Evolutionary conservation across 2,329 filamentous ascomycete genomes (phyloP), one percentile per base, ranked within the genome.

Genomic region (Plectosphaerella cucumerina): DNA sequence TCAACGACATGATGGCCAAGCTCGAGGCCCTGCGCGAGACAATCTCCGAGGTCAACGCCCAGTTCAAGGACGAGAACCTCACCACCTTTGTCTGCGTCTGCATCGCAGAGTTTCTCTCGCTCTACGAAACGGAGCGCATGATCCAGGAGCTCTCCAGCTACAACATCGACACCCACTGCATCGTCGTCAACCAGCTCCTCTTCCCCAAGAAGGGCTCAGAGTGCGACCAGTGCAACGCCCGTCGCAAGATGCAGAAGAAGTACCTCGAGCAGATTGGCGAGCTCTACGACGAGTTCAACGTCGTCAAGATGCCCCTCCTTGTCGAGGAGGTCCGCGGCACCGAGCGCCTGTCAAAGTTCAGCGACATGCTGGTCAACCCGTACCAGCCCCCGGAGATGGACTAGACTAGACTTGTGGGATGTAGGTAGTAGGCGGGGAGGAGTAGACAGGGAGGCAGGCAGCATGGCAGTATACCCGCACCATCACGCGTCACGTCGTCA

Each of bases 51-150:
- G 94, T 99, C 63, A 99, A 99, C 75, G 82, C 89, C 47, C 94
- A 99, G 71, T 99, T 99, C 82, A 97, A 99, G 78, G 89, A 99
- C 66, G 86, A 94, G 51, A 87, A 91, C 59, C 82, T 97, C 62
- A 97, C 92, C 20, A 99, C 94, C 0, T 99, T 99, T 65, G 91
- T 99, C 49, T 97, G 94, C 69, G 94, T 99, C 54, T 96, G 94
- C 70, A 99, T 99, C 68, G 90, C 94, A 49, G 94, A 99, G 73
- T 99, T 99, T 75, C 72, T 99, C 62, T 92, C 87, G 35, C 80
- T 99, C 48, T 99, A 99, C 75, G 94, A 99, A 80, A 99, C 94
- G 55, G 94, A 99, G 78, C 89, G 94, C 63, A 97, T 99, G 94
- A 97, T 99, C 62, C 94, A 99, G 78, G 94, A 99, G 76, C 78